Percentiles rank a stretch among this genome's conserved stretches.
Conservation (phyloP, 2,329 filamentous ascomycete genomes). For the Chaetomiaceae sp. region DNA sequence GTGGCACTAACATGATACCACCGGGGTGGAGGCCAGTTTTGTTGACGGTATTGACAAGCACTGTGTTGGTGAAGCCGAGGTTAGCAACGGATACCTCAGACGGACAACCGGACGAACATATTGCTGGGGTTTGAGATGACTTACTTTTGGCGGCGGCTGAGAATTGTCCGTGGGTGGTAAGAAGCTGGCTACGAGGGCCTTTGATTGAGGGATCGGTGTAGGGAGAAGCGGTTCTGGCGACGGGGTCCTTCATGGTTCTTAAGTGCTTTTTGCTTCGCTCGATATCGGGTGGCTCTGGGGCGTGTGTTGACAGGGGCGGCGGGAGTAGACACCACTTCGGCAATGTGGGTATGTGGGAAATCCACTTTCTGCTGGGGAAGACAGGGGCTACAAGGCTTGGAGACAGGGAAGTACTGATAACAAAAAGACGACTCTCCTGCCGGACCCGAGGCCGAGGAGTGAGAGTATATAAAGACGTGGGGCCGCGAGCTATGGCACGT, state of each 20-base stretch:
- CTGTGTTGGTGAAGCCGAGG: constrained; percentile 34
- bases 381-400: constrained; percentile 5
- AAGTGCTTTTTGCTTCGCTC: constrained; percentile 22
- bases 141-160: constrained; percentile 30
- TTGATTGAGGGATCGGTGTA: constrained; percentile 42
- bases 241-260: constrained; percentile 39
- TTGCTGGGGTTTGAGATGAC: constrained; percentile 21
- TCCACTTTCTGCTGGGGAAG: constrained; percentile 25
- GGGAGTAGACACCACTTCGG: constrained; percentile 20
- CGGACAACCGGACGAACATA: background rate
- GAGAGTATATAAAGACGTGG: constrained; percentile 26
- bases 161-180: constrained; percentile 32
- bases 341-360: constrained; percentile 18
- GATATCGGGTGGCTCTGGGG: constrained; percentile 13
- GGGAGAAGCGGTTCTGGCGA: constrained; percentile 41
- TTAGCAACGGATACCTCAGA: constrained; percentile 14
- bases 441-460: constrained; percentile 24
- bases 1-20: constrained; percentile 74
- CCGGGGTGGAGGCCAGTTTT: constrained; percentile 87
- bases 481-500: constrained; percentile 10
- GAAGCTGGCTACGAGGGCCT: constrained; percentile 41
- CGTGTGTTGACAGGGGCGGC: constrained; percentile 21
- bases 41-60: constrained; percentile 66
- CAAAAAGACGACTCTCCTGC: constrained; percentile 15
- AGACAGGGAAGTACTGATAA: constrained; percentile 20